phyloP scores from a whole-genome alignment of 2,329 filamentous ascomycete genomes.

The Alternaria alternata region DNA sequence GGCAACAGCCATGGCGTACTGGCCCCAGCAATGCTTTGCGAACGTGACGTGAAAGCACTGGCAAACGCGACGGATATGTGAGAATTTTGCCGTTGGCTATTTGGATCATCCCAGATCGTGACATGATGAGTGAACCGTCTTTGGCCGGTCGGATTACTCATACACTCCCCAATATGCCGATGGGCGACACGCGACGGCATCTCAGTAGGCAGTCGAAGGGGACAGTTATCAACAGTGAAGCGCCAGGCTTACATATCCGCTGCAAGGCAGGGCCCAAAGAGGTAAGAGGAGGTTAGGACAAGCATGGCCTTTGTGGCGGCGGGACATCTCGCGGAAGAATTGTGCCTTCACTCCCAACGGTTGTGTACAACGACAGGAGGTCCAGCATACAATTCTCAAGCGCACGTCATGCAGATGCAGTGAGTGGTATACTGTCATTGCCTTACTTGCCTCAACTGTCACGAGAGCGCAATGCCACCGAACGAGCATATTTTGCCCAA shows the following conservation, averaged over 20 bases:
- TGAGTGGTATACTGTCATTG: not conserved
- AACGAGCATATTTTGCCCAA: not conserved
- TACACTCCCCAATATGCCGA: not conserved
- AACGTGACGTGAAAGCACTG: slow-evolving; percentile 6
- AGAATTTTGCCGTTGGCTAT: slow-evolving; percentile 23
- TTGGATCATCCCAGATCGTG: not conserved
- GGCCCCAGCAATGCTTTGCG: not conserved
- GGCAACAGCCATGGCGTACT: slow-evolving; percentile 5
- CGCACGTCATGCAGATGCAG: not conserved
- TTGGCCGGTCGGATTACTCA: slow-evolving; percentile 1
- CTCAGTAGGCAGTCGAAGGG: not conserved
- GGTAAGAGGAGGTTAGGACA: not conserved
- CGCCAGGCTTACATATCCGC: slow-evolving; percentile 4
- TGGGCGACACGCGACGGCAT: slow-evolving; percentile 1
- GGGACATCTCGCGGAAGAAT: not conserved
- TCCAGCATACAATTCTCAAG: not conserved
- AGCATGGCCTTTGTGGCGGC: not conserved
- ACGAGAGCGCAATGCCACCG: not conserved
- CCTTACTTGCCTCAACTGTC: not conserved
- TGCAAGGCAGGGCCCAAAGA: not conserved
- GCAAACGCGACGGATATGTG: slow-evolving; percentile 5
- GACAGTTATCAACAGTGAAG: not conserved
- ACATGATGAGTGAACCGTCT: slow-evolving; percentile 4
- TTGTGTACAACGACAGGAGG: not conserved
- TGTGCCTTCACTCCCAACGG: not conserved